Percentiles rank a stretch among this genome's conserved stretches.
Evolutionary conservation across 768 basidiomycete genomes (phyloP).

Genomic region (Leccinum obscurum): DNA sequence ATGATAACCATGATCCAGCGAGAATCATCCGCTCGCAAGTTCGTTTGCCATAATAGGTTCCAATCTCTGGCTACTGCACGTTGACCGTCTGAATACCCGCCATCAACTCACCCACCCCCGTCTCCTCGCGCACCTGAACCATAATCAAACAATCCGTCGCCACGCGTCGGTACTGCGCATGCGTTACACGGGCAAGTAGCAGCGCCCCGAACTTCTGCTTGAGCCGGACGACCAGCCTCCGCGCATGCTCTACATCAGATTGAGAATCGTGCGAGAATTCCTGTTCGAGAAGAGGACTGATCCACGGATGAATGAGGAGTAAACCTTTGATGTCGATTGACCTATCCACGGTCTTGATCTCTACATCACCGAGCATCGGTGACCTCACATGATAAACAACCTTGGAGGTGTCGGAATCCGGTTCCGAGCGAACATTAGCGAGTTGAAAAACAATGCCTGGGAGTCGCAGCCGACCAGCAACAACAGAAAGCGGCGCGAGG

Average conservation of each 20-base stretch:
- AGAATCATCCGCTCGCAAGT: too few relatives aligned
- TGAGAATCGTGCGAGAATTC: not conserved
- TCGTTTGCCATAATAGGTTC: not conserved
- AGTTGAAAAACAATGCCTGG: not conserved
- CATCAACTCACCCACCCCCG: not conserved
- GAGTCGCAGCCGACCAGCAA: not conserved
- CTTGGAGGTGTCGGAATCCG: not conserved
- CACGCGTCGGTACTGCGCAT: not conserved
- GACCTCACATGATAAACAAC: not conserved
- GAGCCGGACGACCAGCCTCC: not conserved
- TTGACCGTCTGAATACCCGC: not conserved
- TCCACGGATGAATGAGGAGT: not conserved
- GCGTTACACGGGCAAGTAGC: not conserved
- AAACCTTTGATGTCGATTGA: not conserved
- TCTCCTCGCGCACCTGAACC: not conserved
- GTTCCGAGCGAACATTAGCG: not conserved
- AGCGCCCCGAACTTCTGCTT: not conserved
- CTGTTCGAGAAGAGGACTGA: not conserved
- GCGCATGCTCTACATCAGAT: not conserved
- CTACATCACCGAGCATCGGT: not conserved
- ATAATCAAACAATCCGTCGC: not conserved
- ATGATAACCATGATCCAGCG: too few relatives aligned
- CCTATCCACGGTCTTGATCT: not conserved
- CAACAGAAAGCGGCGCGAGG: not conserved
- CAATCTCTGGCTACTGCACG: not conserved